Evolutionary conservation across 306 rosid genomes (phyloP), one percentile per base, ranked within the genome.

Genomic region (Malus fusca): DNA sequence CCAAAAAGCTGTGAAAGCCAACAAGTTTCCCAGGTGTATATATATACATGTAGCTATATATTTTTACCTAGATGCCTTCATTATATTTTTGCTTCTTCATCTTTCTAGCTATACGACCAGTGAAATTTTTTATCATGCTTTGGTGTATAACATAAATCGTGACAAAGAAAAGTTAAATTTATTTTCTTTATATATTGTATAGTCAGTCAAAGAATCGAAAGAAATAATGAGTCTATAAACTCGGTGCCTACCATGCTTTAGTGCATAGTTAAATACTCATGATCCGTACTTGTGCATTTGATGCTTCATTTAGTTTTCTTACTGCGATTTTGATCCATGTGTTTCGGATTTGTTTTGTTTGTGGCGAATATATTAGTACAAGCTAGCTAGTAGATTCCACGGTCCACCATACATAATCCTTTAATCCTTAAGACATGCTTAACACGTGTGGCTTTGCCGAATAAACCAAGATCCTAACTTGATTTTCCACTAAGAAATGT

Each of bases 1-100:
- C 10, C 90, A 88, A 78, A 91, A 88, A 60, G 68, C 77, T 0
- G 90, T 88, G 21, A 89, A 89, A 82, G 82, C 84, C 79, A 85
- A 77, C 67, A 84, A 77, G 74, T 89, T 85, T 30, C 91, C 90
- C 7, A 89, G 91, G 96, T 89, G 60, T 17, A 4, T 43, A 65
- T 30, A 30, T 14, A 4, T 43, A 19, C 4, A 21, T 53, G 11
- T 55, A 48, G 53, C 53, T 15, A 48, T 46, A 46, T 8, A 40
- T 7, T 40, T 40, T 40, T 40, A 40, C 43, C 3, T 40, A 40
- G 43, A 40, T 48, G 1, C 18, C 25, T 31, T 18, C 58, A 30
- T 30, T 15, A 56, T 21, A 56, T 56, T 56, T 56, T 8, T 11
- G 22, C 1, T 22, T 55, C 13, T 7, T 21, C 61, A n/a, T n/a